Base-by-base conservation (phyloP, 208 protist genomes). In the Crithidia brevicula region DNA sequence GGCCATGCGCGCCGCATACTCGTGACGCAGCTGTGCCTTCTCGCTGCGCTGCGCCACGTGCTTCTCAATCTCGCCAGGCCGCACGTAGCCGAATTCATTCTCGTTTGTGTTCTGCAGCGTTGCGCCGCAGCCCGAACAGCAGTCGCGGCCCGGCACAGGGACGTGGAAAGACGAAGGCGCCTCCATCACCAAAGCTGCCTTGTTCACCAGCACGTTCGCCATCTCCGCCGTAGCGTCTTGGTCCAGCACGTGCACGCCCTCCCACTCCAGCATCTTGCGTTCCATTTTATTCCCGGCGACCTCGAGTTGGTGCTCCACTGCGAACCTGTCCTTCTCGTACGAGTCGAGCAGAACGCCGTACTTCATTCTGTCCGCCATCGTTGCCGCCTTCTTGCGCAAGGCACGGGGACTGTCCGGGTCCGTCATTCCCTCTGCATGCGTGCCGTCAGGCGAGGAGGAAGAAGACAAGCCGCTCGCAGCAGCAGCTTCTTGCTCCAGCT, bases 321-420 rank as follows among this genome's bases (percentile, higher is more conserved):
- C 86, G 67, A 97, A 97, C 20, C 80, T 75, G 50, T 97, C 92
- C 60, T 95, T 97, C 68, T 97, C 92, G 47, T 95, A 92, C 3
- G 60, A 72, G 40, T 92, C 90, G 33, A 96, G 77, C 27, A 97
- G 79, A 34, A 96, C 79, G 52, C 92, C 92, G 74, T 96, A 97
- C 80, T 96, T 94, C 77, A 95, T 85, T 62, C 82, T 87, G 31
- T 88, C 84, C 0, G 77, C 72, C 31, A 93, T 56, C 51, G 82
- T 85, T 10, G 46, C 49, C 54, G 85, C 88, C 63, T 92, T 93
- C 59, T 80, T 73, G 22, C 78, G 83, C 59, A 95, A 62, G 47
- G 72, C 25, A 8, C 69, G 54, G 13, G 63, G 81, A 38, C 18
- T 70, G 20, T 63, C 60, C 20, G 34, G 40, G 46, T 65, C 59